Conservation (phyloP, 2,329 filamentous ascomycete genomes). For the Colletotrichum ledebouriae region DNA sequence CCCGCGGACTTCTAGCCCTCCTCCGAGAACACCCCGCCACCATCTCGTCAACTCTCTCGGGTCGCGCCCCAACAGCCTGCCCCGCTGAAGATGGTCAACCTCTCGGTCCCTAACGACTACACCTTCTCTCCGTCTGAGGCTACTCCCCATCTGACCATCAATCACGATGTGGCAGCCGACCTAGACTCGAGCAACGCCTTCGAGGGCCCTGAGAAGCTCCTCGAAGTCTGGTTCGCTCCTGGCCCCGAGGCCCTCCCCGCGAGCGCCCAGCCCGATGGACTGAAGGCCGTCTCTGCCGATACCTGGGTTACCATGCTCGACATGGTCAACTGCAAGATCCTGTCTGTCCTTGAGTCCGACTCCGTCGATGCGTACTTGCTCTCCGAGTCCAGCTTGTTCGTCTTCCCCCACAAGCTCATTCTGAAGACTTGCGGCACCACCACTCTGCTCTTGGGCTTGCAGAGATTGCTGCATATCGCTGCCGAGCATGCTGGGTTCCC, state of each 20-base stretch:
- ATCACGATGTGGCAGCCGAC: slow-evolving; percentile 92
- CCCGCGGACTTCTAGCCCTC: slow-evolving; percentile 75
- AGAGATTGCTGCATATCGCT: slow-evolving; percentile 92
- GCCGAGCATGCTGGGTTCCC: slow-evolving; percentile 91
- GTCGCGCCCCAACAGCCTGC: slow-evolving; percentile 42
- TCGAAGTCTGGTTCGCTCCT: slow-evolving; percentile 98
- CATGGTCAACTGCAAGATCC: slow-evolving; percentile 97
- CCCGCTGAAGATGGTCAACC: slow-evolving; percentile 76
- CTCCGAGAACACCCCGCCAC: slow-evolving; percentile 9
- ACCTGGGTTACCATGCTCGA: slow-evolving; percentile 98
- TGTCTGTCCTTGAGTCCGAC: slow-evolving; percentile 93
- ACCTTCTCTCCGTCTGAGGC: slow-evolving; percentile 85
- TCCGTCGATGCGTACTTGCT: slow-evolving; percentile 96
- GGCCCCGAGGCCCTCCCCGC: slow-evolving; percentile 80
- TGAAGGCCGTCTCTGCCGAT: slow-evolving; percentile 87
- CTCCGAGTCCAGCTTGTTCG: slow-evolving; percentile 99
- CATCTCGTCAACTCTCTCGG: slow-evolving; percentile 43
- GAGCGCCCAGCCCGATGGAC: slow-evolving; percentile 77
- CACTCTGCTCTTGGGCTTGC: slow-evolving; percentile 89
- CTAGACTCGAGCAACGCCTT: slow-evolving; percentile 97
- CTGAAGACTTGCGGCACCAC: slow-evolving; percentile 99
- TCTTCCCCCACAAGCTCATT: slow-evolving; percentile 99
- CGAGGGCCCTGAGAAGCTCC: slow-evolving; percentile 96
- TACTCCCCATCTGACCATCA: slow-evolving; percentile 94
- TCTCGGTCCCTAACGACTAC: slow-evolving; percentile 83